phyloP scores from a whole-genome alignment of 441 rosid species.

The Eruca vesicaria region DNA sequence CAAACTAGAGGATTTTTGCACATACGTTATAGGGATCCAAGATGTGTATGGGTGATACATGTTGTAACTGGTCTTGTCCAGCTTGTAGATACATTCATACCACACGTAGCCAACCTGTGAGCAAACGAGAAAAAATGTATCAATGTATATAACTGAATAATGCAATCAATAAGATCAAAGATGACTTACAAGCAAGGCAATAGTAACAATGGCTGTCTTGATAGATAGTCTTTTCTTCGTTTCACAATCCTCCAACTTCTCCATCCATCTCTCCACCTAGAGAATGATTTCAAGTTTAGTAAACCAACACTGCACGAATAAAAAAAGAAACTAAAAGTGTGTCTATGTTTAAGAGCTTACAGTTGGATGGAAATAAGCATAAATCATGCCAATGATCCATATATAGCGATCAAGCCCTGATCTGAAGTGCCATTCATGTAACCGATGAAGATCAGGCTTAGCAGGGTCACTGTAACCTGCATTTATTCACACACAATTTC shows the following conservation, averaged over 20 bases:
- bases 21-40: conserved; percentile 97
- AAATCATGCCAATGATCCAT: conserved; percentile 95
- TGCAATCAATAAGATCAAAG: neutral
- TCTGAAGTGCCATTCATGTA: conserved; percentile 98
- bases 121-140: conserved; percentile 1
- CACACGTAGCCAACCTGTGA: conserved; percentile 87
- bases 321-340: neutral
- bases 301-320: neutral
- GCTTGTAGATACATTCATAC: conserved; percentile 88
- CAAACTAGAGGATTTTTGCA: conserved; percentile 18
- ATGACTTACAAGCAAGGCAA: conserved; percentile 60
- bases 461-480: conserved; percentile 92
- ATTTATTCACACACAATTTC: conserved; percentile 11
- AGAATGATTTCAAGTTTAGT: conserved; percentile 11
- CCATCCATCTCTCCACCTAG: conserved; percentile 98
- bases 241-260: conserved; percentile 92
- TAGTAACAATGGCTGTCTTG: conserved; percentile 57
- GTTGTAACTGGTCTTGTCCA: conserved; percentile 92
- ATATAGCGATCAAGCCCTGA: conserved; percentile 99
- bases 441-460: conserved; percentile 72
- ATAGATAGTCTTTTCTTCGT: conserved; percentile 62
- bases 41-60: conserved; percentile 96
- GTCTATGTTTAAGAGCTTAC: conserved; percentile 43
- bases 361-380: conserved; percentile 93
- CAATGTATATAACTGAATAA: neutral